Evolutionary conservation across 805 yeast species (phyloP).

Genomic region (Teunomyces pallodes): DNA sequence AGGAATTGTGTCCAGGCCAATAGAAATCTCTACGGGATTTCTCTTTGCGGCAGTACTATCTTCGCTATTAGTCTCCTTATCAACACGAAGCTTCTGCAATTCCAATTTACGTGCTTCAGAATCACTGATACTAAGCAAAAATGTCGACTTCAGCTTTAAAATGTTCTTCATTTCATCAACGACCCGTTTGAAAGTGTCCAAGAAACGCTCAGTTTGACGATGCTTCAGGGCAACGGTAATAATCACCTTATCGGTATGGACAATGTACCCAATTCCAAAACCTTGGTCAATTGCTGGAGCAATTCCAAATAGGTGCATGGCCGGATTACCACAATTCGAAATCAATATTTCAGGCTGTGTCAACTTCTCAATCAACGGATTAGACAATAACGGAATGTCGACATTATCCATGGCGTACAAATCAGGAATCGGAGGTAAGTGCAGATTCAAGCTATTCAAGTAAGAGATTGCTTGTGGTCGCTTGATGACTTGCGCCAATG

Average conservation of each 20-base stretch:
- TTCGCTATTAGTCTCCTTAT: constrained; percentile 32
- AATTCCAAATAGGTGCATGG: constrained; percentile 82
- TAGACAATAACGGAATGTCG: constrained; percentile 32
- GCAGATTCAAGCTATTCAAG: constrained; percentile 46
- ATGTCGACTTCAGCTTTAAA: constrained; percentile 37
- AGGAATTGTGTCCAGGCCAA: constrained; percentile 6
- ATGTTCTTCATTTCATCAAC: constrained; percentile 56
- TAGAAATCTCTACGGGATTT: constrained; percentile 18
- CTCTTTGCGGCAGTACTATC: constrained; percentile 17
- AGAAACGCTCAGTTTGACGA: constrained; percentile 79
- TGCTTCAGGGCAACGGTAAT: constrained; percentile 85
- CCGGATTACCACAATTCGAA: constrained; percentile 90
- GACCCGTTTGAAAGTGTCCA: constrained; percentile 64
- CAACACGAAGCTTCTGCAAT: constrained; percentile 32
- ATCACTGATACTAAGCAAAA: constrained; percentile 29
- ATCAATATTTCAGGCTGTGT: constrained; percentile 35
- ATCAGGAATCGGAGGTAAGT: constrained; percentile 32
- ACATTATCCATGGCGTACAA: constrained; percentile 13
- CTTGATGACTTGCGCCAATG: constrained; percentile 56
- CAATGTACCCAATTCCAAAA: constrained; percentile 89
- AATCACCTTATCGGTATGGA: constrained; percentile 74
- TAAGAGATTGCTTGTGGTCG: constrained; percentile 34
- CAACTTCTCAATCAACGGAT: constrained; percentile 33
- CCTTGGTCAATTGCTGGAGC: constrained; percentile 91
- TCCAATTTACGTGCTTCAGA: constrained; percentile 32